Evolutionary conservation across 2,329 filamentous ascomycete genomes (phyloP).

Genomic region (Sporothrix inflata): DNA sequence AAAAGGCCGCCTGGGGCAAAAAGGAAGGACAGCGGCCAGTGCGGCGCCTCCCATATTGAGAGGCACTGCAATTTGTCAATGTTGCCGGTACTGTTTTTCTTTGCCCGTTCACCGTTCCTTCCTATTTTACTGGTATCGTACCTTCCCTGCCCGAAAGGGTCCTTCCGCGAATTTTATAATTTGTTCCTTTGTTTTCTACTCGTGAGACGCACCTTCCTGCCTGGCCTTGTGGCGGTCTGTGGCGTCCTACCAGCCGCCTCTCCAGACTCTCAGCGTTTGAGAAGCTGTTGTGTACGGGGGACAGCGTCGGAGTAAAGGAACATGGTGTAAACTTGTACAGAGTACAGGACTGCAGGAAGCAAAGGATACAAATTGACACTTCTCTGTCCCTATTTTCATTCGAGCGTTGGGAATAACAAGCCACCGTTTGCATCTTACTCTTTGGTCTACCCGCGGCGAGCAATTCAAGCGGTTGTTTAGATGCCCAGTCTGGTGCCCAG

Average conservation of each 20-base stretch:
- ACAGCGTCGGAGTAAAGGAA: not conserved
- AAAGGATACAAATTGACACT: not conserved
- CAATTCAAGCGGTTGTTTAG: not conserved
- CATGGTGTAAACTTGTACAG: not conserved
- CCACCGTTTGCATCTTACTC: not conserved
- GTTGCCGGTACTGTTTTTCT: not conserved
- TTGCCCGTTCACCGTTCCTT: not conserved
- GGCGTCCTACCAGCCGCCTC: not conserved
- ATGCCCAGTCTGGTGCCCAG: not conserved
- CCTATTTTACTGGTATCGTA: not conserved
- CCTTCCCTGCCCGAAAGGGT: not conserved
- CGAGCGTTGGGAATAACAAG: not conserved
- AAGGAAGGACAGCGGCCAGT: conserved; percentile 6
- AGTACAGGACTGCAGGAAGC: not conserved
- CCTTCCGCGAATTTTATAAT: not conserved
- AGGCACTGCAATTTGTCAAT: not conserved
- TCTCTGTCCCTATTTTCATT: not conserved
- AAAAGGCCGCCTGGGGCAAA: not conserved
- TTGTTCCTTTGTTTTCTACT: not conserved
- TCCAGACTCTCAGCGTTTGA: not conserved
- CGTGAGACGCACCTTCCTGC: conserved; percentile 3
- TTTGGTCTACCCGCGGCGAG: not conserved
- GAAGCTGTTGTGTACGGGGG: not conserved
- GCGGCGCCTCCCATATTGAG: conserved; percentile 16
- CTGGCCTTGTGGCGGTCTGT: conserved; percentile 3